Evolutionary conservation across 1,284 basidiomycete species (phyloP).

Genomic region (Cutaneotrichosporon mucoides): DNA sequence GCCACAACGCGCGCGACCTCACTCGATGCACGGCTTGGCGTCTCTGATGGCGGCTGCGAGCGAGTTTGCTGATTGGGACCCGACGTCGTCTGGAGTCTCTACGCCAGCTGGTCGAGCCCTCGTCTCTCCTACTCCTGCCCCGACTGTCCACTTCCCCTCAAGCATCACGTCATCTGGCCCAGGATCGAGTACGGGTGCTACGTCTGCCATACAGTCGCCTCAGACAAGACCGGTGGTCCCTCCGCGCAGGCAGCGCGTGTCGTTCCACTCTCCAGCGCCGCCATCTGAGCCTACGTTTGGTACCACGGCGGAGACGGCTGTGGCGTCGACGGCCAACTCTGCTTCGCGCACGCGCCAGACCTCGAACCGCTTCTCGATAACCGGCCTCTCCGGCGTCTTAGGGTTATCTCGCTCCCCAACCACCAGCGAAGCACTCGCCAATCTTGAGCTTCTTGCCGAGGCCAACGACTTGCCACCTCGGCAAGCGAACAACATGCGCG

Average conservation of each 20-base stretch:
- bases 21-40: conserved; percentile 29
- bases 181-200: neutral
- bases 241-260: conserved; percentile 19
- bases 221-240: no score
- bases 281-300: conserved; percentile 35
- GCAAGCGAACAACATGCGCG: neutral
- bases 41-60: conserved; percentile 16
- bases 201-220: no score
- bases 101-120: conserved; percentile 7
- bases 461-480: conserved; percentile 19
- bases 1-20: conserved; percentile 13
- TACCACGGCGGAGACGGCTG: conserved; percentile 33
- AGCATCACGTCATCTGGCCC: conserved; percentile 4
- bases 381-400: conserved; percentile 38
- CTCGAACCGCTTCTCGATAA: conserved; percentile 35
- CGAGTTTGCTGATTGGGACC: conserved; percentile 14
- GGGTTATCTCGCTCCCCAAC: conserved; percentile 26
- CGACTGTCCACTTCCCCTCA: conserved; percentile 18
- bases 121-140: conserved; percentile 10
- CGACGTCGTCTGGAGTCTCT: conserved; percentile 2
- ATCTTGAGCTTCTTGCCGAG: conserved; percentile 35
- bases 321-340: conserved; percentile 16
- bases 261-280: conserved; percentile 38
- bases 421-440: conserved; percentile 29
- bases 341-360: conserved; percentile 1